Evolutionary conservation across 2,329 filamentous ascomycete genomes (phyloP), one percentile per base, ranked within the genome.

Genomic region (Cercospora sp.): DNA sequence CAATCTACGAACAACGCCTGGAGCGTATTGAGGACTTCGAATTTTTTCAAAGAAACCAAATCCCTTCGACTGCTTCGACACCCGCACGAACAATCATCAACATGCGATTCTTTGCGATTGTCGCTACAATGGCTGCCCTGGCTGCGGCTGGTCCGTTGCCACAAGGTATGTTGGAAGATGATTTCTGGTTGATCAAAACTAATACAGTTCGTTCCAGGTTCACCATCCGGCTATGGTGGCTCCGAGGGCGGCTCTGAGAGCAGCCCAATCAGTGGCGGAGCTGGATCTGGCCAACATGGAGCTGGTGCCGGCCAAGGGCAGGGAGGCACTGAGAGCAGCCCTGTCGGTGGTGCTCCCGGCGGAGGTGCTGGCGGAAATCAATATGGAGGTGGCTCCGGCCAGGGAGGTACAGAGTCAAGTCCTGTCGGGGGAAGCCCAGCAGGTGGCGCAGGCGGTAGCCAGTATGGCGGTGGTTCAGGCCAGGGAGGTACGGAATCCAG

Each of bases 61-160:
- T 16, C 12, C 26, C 6, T 30, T 2, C 3, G 4, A 60, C 33
- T 45, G 16, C 23, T 57, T 26, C 26, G 16, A 3, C 53, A 33
- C 30, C 23, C 4, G 20, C 10, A 30, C 59, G 20, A 36, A 23
- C 23, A 53, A 39, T 33, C 57, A 61, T n/a, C 45, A 59, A 66
- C 20, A 66, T 66, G 64, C 64, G 30, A 12, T 66, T 66, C 64
- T 60, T 66, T 33, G 20, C 64, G 3, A 20, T 48, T 58, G 57
- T 42, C 30, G 57, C 64, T 55, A 61, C 64, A n/a, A 60, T 66
- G 20, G 26, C 59, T 23, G 64, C 64, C 31, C 20, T 66, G 20
- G 45, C 64, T 18, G 31, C 33, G n/a, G 64, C 64, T 33, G 31
- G 39, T 23, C 64, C 64, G 31, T 58, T 61, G n/a, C 39, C 64